Base-by-base conservation (phyloP, 345 rosid genomes). In the Microthlaspi erraticum region DNA sequence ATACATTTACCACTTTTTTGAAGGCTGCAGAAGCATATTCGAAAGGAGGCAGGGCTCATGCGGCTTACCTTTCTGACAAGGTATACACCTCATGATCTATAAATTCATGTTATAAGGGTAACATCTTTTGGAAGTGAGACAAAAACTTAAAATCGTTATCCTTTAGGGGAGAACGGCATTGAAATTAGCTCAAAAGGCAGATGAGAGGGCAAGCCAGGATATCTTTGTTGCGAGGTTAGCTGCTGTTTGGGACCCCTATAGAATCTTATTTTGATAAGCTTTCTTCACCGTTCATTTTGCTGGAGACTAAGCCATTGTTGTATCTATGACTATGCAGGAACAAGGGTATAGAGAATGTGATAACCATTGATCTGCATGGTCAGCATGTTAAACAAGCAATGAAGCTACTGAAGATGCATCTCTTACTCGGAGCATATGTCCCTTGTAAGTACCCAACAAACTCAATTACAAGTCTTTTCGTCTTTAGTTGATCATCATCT, bases 331-430 rank as follows among this genome's bases (percentile, higher is more conserved):
- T 68, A 42, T 79, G 69, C 94, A 93, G 98, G 79, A 93, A 93
- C 81, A 89, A 80, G 78, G 87, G 34, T 51, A 82, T 91, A 63
- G 91, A 89, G 79, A 93, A 93, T 70, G 79, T 84, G 60, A 70
- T 91, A 78, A 91, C 96, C 68, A 93, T 93, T 64, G 98, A 93
- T 81, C 79, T 93, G 73, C 98, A 93, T 53, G 98, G 98, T 45
- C 98, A 93, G 72, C 97, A 91, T 77, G 94, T 91, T 51, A 89
- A 93, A 77, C 87, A 81, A 77, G 96, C 97, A 54, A 87, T 89
- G 91, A 80, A 68, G 77, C 79, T 88, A 63, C 74, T 93, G 68
- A 93, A 93, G 78, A 66, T 85, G 50, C 92, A 88, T 78, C 89
- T 93, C 63, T 71, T 91, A 46, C 66, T 89, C 19, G 96, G 87